Evolutionary conservation across 257 asterid genomes (phyloP), one percentile per base, ranked within the genome.

Genomic region (Solanum tarapatanum): DNA sequence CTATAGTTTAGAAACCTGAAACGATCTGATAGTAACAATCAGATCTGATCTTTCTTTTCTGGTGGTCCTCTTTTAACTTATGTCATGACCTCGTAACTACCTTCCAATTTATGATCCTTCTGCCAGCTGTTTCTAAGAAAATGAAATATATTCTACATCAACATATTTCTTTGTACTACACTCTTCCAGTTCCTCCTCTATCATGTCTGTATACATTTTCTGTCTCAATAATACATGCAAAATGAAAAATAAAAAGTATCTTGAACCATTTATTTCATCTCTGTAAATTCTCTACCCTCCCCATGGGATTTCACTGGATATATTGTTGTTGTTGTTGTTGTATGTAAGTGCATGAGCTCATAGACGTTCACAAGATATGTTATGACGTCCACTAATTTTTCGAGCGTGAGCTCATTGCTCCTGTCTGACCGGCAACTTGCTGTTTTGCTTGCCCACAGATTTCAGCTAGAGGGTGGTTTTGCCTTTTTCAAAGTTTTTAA

Each of bases 21-120:
- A 69, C 8, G 69, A 85, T 68, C 82, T 79, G 84, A n/a, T 39
- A 24, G 84, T 77, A 77, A 43, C 7, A 77, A 24, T 77, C 37
- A 41, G 84, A 41, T 77, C 84, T 24, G 26, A 45, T 80, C 85
- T 80, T 43, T 45, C 85, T 24, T 88, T 82, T 48, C 85, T 35
- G 83, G 93, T 92, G 94, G 93, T 91, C 94, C 92, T 85, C 24
- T 39, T 51, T 85, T 76, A 51, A 48, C 64, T 35, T 35, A 88
- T 89, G 87, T 87, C 93, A 60, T 60, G 77, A 89, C 80, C 91
- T 90, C 60, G 72, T 79, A 87, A 85, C 88, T 87, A 91, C 90
- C 86, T 87, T 85, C 43, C 84, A 89, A 88, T 90, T 88, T 90
- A 90, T 88, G 88, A 89, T 84, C 87, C 55, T 82, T 28, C 82